These are phyloP conservation scores for Penicillium sp. DNA, from an alignment of 2,329 filamentous ascomycete species.

Conservation along the genomic window DNA sequence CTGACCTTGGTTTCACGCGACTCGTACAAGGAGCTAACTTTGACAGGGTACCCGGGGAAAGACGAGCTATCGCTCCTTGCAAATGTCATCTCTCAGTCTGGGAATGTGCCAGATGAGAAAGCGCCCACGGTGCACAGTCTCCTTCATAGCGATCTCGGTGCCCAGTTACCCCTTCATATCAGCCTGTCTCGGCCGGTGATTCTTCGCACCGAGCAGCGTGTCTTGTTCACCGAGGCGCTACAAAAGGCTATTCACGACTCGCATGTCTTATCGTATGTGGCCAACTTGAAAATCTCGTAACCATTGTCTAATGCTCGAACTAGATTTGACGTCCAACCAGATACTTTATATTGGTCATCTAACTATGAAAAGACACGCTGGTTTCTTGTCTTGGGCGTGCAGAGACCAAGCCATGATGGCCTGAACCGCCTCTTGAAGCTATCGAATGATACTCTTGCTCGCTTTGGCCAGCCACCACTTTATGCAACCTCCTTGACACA, in stretches of 20 bases:
- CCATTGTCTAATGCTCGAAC: constrained; percentile 8
- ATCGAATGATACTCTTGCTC: constrained; percentile 63
- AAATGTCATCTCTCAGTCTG: constrained; percentile 28
- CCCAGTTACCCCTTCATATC: constrained; percentile 80
- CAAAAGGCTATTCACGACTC: constrained; percentile 45
- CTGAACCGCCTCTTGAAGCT: constrained; percentile 63
- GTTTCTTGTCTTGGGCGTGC: constrained; percentile 76
- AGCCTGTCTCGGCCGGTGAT: constrained; percentile 82
- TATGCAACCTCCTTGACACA: constrained; percentile 50
- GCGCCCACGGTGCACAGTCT: constrained; percentile 60
- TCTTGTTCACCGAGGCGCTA: constrained; percentile 63
- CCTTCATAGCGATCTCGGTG: constrained; percentile 73
- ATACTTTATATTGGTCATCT: constrained; percentile 61
- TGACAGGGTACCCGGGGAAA: constrained; percentile 43
- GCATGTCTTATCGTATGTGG: constrained; percentile 47
- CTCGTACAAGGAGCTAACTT: constrained; percentile 16
- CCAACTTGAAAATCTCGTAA: neutral
- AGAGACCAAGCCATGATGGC: constrained; percentile 50
- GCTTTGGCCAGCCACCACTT: constrained; percentile 67
- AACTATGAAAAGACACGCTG: constrained; percentile 70
- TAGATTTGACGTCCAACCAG: constrained; percentile 53
- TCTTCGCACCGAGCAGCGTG: constrained; percentile 70
- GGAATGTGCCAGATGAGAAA: constrained; percentile 45
- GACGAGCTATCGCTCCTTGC: constrained; percentile 36
- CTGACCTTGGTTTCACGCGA: neutral